Evolutionary conservation across 1,284 basidiomycete species (phyloP), one percentile per base, ranked within the genome.

Genomic region (Stygiomarasmius scandens): DNA sequence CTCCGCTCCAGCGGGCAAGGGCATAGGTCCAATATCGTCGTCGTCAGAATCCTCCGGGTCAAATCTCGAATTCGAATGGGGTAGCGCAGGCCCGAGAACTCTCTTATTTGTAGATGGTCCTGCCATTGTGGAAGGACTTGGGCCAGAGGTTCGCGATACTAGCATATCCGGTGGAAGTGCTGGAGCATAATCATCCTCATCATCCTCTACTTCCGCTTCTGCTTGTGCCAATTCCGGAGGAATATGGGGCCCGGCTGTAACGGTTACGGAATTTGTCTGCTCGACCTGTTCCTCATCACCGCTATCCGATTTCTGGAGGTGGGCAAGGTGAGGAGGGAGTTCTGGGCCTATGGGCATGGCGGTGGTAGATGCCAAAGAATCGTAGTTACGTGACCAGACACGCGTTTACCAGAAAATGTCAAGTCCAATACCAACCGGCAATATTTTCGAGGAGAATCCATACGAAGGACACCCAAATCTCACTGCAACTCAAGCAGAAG

Each of bases 1-100:
- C 20, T 46, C 55, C 32, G 67, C 69, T 11, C 66, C 75, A 54
- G 70, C 75, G 2, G 89, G 86, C 0, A 87, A 72, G 0, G 90
- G 90, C 68, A 79, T 80, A 0, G 94, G 94, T 2, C 92, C 93
- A 59, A 90, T 83, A 59, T 89, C 90, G 54, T 89, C 87, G 49
- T 89, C 87, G 49, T 89, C 88, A 54, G 84, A 83, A 49, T 87
- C 85, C 12, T 85, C 83, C 25, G 82, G 78, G 24, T 80, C 74
- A 43, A 68, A 3, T 48, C 8, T 41, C 22, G 62, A 55, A 53
- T 53, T 64, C 23, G 65, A 62, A 8, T 71, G 62, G 19, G 79
- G 74, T 22, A 78, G 58, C 1, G 77, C 60, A 11, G 80, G 75
- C 4, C 77, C 80, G 19, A 74, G 48, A 6, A 74, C 64, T 52